These are phyloP conservation scores for Phylloporus sp. DNA, from an alignment of 768 basidiomycete genomes.

Conservation along the genomic window DNA sequence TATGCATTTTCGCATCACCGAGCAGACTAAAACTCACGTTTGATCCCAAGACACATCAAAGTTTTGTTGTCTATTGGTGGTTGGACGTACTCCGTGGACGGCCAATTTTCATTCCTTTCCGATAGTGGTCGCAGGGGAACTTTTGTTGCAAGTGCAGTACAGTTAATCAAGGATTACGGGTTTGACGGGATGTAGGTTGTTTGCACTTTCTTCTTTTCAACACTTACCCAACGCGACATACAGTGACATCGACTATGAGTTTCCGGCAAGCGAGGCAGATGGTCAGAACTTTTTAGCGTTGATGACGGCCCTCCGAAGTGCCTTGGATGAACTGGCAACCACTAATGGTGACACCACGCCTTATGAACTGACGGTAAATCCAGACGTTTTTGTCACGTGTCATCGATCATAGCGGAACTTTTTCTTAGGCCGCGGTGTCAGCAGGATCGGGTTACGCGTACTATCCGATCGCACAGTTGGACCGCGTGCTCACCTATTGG, in stretches of 20 bases:
- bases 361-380: constrained; percentile 51
- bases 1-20: constrained; percentile 2
- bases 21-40: not conserved
- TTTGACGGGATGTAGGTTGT: constrained; percentile 68
- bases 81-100: constrained; percentile 68
- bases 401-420: constrained; percentile 1
- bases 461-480: constrained; percentile 60
- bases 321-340: constrained; percentile 53
- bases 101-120: constrained; percentile 66
- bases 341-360: constrained; percentile 59
- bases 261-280: constrained; percentile 53
- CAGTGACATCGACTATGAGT: constrained; percentile 79
- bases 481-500: constrained; percentile 67
- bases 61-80: constrained; percentile 54
- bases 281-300: constrained; percentile 68
- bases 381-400: not conserved
- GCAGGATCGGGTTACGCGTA: constrained; percentile 58
- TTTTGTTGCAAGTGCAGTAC: constrained; percentile 60
- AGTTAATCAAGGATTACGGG: constrained; percentile 68
- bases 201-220: not conserved
- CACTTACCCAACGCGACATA: not conserved
- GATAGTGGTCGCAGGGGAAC: constrained; percentile 44
- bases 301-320: constrained; percentile 55
- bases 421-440: constrained; percentile 49
- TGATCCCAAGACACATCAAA: constrained; percentile 38